Percentiles rank a stretch among this genome's conserved stretches.
phyloP scores from a whole-genome alignment of 345 rosid species.

The Kandelia obovata region DNA sequence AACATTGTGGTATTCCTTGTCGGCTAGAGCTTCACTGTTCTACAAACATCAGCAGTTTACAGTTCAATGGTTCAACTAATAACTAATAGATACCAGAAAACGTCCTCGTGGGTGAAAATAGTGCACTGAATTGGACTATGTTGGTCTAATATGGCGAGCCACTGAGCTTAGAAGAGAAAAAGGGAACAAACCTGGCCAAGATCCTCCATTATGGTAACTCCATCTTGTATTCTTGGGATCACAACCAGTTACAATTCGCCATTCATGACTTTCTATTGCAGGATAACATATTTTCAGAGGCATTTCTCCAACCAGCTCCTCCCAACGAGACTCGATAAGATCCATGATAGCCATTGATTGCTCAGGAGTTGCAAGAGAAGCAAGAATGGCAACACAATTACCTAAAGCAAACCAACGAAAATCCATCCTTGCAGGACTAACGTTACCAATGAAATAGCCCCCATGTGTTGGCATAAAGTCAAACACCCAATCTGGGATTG shows the following conservation, averaged over 20 bases:
- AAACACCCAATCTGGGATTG: constrained; percentile 67
- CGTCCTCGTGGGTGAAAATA: no score
- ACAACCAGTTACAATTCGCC: constrained; percentile 63
- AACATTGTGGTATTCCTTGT: no score
- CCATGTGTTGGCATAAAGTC: constrained; percentile 61
- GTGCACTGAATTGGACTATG: no score
- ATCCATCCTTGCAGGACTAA: constrained; percentile 73
- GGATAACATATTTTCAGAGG: constrained; percentile 57
- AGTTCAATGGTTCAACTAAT: no score
- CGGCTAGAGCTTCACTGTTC: no score
- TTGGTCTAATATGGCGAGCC: no score
- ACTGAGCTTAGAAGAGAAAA: no score
- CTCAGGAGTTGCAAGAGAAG: constrained; percentile 56
- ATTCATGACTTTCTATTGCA: constrained; percentile 58
- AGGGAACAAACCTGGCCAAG: constrained; percentile 57
- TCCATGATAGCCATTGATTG: constrained; percentile 72
- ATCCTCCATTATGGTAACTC: constrained; percentile 74
- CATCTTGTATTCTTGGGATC: constrained; percentile 68
- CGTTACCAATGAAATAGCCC: constrained; percentile 67
- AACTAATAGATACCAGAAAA: no score
- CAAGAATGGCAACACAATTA: constrained; percentile 50
- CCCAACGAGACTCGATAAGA: constrained; percentile 66
- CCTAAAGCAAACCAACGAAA: constrained; percentile 66
- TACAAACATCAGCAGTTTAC: no score
- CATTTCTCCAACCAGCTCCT: constrained; percentile 70